Percentiles rank a stretch among this genome's conserved stretches.
Conservation (phyloP, 345 rosid species). For the Hypericum androsaemum region DNA sequence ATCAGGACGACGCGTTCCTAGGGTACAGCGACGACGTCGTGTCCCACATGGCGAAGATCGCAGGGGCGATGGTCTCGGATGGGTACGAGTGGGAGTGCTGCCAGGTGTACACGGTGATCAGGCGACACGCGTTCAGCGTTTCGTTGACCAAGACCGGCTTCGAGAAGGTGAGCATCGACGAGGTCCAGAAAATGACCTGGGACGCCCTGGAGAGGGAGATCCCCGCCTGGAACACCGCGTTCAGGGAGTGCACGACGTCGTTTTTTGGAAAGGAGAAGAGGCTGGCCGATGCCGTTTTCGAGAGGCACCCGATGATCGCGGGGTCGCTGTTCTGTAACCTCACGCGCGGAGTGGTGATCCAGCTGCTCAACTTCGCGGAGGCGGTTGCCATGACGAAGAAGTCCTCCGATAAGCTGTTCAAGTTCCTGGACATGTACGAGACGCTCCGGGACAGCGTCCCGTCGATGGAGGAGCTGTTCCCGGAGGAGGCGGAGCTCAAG, state of each 20-base stretch:
- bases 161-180: constrained; percentile 69
- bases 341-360: constrained; percentile 41
- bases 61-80: constrained; percentile 47
- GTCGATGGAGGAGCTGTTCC: constrained; percentile 30
- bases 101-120: constrained; percentile 42
- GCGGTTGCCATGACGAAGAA: constrained; percentile 64
- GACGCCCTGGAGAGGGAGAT: constrained; percentile 58
- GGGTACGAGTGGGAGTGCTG: constrained; percentile 67
- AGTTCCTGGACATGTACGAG: constrained; percentile 72
- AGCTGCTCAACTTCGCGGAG: constrained; percentile 62
- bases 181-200: constrained; percentile 72
- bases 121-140: constrained; percentile 51
- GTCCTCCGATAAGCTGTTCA: constrained; percentile 70
- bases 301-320: constrained; percentile 23
- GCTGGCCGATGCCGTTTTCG: constrained; percentile 41
- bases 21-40: constrained; percentile 21
- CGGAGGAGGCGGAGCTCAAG: constrained; percentile 38
- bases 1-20: not conserved
- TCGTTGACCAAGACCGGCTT: constrained; percentile 45
- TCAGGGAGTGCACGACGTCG: constrained; percentile 40
- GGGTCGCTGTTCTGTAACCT: constrained; percentile 42
- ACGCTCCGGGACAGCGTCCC: constrained; percentile 45
- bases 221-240: constrained; percentile 51
- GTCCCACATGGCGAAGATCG: constrained; percentile 38
- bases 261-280: constrained; percentile 50